phyloP scores from a whole-genome alignment of 2,329 filamentous ascomycete species.

The Alternaria brassicae region DNA sequence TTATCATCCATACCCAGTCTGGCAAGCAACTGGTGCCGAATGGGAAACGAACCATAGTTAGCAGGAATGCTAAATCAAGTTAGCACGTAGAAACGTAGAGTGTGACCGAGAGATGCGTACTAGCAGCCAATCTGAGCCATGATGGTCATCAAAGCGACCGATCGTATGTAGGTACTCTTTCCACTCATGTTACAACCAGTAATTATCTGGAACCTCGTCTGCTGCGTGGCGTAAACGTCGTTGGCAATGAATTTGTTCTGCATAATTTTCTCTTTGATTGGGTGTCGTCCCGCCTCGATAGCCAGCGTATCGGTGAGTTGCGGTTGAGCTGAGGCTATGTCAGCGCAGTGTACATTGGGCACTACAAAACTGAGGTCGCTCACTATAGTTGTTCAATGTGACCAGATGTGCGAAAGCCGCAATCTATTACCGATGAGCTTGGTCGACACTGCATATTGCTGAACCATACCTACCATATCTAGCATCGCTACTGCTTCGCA shows the following conservation, averaged over 20 bases:
- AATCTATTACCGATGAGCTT: constrained; percentile 27
- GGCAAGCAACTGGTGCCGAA: constrained; percentile 85
- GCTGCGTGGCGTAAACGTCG: constrained; percentile 82
- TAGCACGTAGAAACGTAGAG: constrained; percentile 3
- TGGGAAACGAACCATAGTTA: constrained; percentile 78
- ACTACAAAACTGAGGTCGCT: constrained; percentile 3
- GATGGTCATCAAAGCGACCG: constrained; percentile 81
- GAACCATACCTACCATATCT: constrained; percentile 71
- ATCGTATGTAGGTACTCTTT: constrained; percentile 93
- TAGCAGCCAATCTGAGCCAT: constrained; percentile 96
- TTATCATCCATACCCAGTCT: constrained; percentile 86
- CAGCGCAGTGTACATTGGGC: constrained; percentile 5
- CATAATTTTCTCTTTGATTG: constrained; percentile 77
- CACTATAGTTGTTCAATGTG: constrained; percentile 67
- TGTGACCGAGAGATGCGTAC: constrained; percentile 19
- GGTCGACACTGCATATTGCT: not conserved
- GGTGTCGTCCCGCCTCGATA: constrained; percentile 77
- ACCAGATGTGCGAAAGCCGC: constrained; percentile 64
- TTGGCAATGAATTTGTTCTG: constrained; percentile 79
- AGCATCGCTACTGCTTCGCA: constrained; percentile 86
- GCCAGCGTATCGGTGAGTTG: constrained; percentile 72
- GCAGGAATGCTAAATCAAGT: constrained; percentile 69
- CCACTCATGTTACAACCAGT: constrained; percentile 98
- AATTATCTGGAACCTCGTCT: constrained; percentile 87
- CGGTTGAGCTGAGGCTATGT: constrained; percentile 62